phyloP scores from a whole-genome alignment of 768 basidiomycete genomes.

The Gautieria morchelliformis region DNA sequence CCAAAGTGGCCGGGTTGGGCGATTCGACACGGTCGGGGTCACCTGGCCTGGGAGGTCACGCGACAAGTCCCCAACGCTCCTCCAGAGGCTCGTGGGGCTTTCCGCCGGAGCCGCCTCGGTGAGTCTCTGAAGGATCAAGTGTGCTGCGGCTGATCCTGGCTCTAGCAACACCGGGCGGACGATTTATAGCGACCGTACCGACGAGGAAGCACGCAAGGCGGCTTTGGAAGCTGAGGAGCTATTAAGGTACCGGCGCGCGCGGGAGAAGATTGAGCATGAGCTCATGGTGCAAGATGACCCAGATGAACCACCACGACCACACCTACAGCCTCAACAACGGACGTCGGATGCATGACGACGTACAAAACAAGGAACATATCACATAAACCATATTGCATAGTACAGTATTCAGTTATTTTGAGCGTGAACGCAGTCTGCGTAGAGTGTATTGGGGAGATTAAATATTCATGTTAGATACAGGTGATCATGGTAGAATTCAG shows the following conservation, averaged over 20 bases:
- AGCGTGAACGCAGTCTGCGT: background rate
- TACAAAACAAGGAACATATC: background rate
- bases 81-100: constrained; percentile 4
- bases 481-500: background rate
- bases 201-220: constrained; percentile 8
- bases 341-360: background rate
- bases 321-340: background rate
- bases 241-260: constrained; percentile 1
- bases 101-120: constrained; percentile 7
- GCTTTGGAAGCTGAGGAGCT: constrained; percentile 7
- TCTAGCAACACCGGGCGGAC: constrained; percentile 5
- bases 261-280: constrained; percentile 7
- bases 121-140: background rate
- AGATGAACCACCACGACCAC: background rate
- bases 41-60: background rate
- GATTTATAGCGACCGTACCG: constrained; percentile 8
- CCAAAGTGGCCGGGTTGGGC: background rate
- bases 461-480: background rate
- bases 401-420: background rate
- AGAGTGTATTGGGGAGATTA: background rate
- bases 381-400: background rate
- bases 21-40: background rate
- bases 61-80: background rate
- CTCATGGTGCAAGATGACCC: background rate
- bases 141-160: background rate